Evolutionary conservation across 2,329 filamentous ascomycete genomes (phyloP).

Genomic region (Colletotrichum camelliae): DNA sequence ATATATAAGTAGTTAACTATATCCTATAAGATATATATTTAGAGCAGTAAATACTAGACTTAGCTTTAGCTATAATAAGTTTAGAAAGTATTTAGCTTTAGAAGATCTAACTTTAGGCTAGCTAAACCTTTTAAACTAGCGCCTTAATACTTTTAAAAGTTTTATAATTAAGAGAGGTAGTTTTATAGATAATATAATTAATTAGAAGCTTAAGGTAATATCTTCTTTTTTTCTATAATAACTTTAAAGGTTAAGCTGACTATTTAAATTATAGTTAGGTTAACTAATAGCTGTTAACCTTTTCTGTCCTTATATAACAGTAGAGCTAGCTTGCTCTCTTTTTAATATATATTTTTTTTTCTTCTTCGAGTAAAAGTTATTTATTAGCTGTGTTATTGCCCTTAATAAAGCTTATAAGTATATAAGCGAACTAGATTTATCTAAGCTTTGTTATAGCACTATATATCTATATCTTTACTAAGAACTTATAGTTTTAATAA

Average conservation of each 20-base stretch:
- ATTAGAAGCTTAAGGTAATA: conserved; percentile 31
- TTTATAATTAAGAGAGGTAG: conserved; percentile 52
- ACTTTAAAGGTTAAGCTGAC: no score
- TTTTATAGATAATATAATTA: conserved; percentile 7
- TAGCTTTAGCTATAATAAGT: conserved; percentile 55
- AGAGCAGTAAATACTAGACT: conserved; percentile 40
- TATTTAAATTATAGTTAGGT: not conserved
- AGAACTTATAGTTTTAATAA: conserved; percentile 74
- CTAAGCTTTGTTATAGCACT: no score
- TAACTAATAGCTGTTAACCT: conserved; percentile 73
- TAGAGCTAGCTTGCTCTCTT: conserved; percentile 70
- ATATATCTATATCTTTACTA: conserved; percentile 72
- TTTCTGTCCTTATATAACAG: conserved; percentile 72
- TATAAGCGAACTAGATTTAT: no score
- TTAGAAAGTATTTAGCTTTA: conserved; percentile 41
- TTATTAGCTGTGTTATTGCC: conserved; percentile 65
- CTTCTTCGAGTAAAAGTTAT: conserved; percentile 62
- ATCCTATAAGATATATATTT: conserved; percentile 63
- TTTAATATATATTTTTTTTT: conserved; percentile 75
- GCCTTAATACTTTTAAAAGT: conserved; percentile 67
- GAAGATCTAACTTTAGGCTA: conserved; percentile 55
- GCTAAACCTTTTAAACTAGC: conserved; percentile 58
- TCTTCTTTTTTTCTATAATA: no score
- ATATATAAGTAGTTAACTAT: conserved; percentile 59
- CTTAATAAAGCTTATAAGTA: conserved; percentile 84